A percentile compares a stretch with the other conserved stretches of the same genome.
Evolutionary conservation across 1,284 basidiomycete species (phyloP).

Genomic region (Ustilago sp.): DNA sequence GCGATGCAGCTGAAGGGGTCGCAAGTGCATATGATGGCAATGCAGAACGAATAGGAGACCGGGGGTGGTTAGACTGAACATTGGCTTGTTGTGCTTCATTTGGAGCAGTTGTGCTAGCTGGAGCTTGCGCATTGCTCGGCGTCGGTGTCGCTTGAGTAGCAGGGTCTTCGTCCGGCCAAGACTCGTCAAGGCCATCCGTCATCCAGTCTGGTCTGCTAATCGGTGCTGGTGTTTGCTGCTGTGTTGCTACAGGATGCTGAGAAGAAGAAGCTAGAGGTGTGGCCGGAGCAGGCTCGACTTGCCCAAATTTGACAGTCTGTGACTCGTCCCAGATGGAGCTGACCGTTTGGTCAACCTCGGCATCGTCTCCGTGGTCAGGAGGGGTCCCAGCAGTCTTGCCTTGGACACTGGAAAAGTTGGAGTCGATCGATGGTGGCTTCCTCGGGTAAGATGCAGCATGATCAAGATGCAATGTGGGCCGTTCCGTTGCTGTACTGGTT

Average conservation of each 20-base stretch:
- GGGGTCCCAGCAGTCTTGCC: conserved; percentile 50
- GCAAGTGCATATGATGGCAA: not conserved
- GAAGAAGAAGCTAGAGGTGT: not conserved
- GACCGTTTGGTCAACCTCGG: conserved; percentile 19
- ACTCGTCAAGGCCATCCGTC: conserved; percentile 54
- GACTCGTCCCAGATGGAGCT: conserved; percentile 50
- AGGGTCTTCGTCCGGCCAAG: conserved; percentile 40
- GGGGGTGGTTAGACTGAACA: not conserved
- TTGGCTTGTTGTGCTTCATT: not conserved
- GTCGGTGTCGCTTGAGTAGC: conserved; percentile 6
- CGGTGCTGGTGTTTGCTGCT: not conserved
- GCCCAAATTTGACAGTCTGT: conserved; percentile 7
- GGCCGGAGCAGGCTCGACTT: conserved; percentile 2
- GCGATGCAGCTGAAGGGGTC: conserved; percentile 19
- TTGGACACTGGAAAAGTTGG: conserved; percentile 53
- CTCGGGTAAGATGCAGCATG: conserved; percentile 15
- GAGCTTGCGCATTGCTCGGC: not conserved
- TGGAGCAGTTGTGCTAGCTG: not conserved
- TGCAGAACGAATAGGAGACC: conserved; percentile 1
- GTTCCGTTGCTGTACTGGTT: conserved; percentile 30
- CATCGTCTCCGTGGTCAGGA: conserved; percentile 13
- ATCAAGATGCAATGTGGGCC: conserved; percentile 9
- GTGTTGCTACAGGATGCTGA: not conserved
- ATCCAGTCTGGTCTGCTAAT: conserved; percentile 41
- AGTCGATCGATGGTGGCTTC: conserved; percentile 44